phyloP scores from a whole-genome alignment of 2,329 filamentous ascomycete genomes.

The Ceratocystis papillata region DNA sequence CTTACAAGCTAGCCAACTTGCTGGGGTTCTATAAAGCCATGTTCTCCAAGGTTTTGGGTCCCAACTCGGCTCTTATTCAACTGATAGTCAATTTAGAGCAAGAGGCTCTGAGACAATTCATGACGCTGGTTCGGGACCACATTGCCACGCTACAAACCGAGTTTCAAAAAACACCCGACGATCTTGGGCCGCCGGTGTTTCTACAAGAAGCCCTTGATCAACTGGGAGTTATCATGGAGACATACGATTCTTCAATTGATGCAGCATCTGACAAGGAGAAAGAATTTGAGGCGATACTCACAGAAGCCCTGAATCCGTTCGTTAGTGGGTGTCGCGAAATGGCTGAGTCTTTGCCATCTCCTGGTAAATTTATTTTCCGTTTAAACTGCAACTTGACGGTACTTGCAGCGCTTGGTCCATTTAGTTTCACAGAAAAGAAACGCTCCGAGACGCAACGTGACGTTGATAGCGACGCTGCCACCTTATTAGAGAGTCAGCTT shows the following conservation, averaged over 20 bases:
- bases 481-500: slow-evolving; percentile 47
- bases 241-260: slow-evolving; percentile 71
- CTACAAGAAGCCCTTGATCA: slow-evolving; percentile 69
- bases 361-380: slow-evolving; percentile 55
- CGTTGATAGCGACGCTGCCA: slow-evolving; percentile 46
- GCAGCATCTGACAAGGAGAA: slow-evolving; percentile 47
- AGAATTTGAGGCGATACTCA: slow-evolving; percentile 64
- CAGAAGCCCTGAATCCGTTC: slow-evolving; percentile 77
- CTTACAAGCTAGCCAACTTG: slow-evolving; percentile 83
- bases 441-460: slow-evolving; percentile 46
- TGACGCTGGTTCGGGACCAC: slow-evolving; percentile 68
- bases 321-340: slow-evolving; percentile 63
- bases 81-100: slow-evolving; percentile 58
- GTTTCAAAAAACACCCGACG: slow-evolving; percentile 56
- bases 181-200: slow-evolving; percentile 70
- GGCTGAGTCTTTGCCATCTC: slow-evolving; percentile 47
- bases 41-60: slow-evolving; percentile 67
- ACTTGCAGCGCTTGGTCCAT: slow-evolving; percentile 44
- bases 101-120: slow-evolving; percentile 73
- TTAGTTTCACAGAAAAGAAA: slow-evolving; percentile 49
- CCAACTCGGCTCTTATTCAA: slow-evolving; percentile 57
- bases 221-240: slow-evolving; percentile 68
- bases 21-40: slow-evolving; percentile 81
- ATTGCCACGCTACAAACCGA: slow-evolving; percentile 64
- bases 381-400: slow-evolving; percentile 60